phyloP scores from a whole-genome alignment of 164 flowering plant genomes.

The Vitis rotundifolia region DNA sequence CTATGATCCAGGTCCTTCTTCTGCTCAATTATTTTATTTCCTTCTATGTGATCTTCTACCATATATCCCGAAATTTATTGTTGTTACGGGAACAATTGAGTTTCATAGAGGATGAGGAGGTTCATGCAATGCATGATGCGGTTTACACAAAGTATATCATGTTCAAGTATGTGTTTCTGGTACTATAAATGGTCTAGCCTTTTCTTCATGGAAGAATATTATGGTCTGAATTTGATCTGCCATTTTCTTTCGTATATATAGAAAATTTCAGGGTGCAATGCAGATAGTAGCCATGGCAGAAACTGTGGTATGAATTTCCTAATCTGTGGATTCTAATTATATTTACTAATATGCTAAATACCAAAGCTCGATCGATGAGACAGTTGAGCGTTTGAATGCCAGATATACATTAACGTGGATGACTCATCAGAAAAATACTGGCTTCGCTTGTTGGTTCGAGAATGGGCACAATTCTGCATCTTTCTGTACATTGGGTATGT shows the following conservation, averaged over 20 bases:
- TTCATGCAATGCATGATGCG: slow-evolving; percentile 70
- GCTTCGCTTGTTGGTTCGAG: slow-evolving; percentile 77
- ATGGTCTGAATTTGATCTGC: neutral
- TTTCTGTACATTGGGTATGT: slow-evolving; percentile 84
- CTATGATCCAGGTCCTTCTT: slow-evolving; percentile 61
- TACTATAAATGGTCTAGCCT: neutral
- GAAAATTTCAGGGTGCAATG: slow-evolving; percentile 92
- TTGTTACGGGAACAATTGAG: slow-evolving; percentile 63
- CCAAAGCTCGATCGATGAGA: neutral
- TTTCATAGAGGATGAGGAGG: slow-evolving; percentile 65
- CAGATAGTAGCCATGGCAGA: slow-evolving; percentile 76
- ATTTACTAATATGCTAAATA: slow-evolving; percentile 1
- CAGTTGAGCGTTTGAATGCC: slow-evolving; percentile 16
- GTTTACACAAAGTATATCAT: slow-evolving; percentile 68
- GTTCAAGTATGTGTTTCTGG: slow-evolving; percentile 68
- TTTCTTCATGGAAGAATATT: neutral
- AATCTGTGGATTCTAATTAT: neutral
- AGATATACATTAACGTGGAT: slow-evolving; percentile 73
- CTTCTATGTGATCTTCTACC: slow-evolving; percentile 78
- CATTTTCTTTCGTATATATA: slow-evolving; percentile 28
- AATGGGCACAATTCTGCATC: slow-evolving; percentile 82
- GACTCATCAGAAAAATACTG: slow-evolving; percentile 63
- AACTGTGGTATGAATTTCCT: slow-evolving; percentile 51
- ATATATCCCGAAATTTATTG: slow-evolving; percentile 64
- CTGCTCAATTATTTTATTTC: slow-evolving; percentile 66